phyloP scores from a whole-genome alignment of 805 yeast genomes.

The Lachancea meyersii region DNA sequence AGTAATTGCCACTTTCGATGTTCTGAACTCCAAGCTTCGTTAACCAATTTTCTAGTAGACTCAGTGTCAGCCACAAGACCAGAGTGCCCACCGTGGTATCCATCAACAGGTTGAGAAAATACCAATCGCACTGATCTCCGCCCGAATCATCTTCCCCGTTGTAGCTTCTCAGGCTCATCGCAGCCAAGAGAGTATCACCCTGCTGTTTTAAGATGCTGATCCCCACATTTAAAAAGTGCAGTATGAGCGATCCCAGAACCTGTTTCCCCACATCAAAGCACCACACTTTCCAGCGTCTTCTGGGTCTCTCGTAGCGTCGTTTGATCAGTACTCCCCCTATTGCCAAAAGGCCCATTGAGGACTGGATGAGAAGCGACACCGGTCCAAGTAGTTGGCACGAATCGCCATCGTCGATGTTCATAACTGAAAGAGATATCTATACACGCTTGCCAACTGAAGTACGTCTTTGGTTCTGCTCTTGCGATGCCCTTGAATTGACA shows the following conservation, averaged over 20 bases:
- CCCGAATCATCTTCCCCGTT: slow-evolving; percentile 8
- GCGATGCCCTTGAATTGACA: not conserved
- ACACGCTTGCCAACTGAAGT: too few species aligned
- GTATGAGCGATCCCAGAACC: slow-evolving; percentile 75
- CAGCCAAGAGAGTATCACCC: slow-evolving; percentile 12
- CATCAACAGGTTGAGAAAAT: slow-evolving; percentile 77
- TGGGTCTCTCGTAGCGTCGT: slow-evolving; percentile 72
- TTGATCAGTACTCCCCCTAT: slow-evolving; percentile 67
- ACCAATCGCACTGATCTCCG: slow-evolving; percentile 81
- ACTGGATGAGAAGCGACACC: slow-evolving; percentile 74
- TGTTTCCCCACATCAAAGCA: slow-evolving; percentile 85
- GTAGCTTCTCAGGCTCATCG: slow-evolving; percentile 2
- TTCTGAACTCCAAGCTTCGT: slow-evolving; percentile 31
- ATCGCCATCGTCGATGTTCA: slow-evolving; percentile 9
- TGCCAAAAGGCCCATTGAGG: slow-evolving; percentile 68
- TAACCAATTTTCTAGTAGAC: slow-evolving; percentile 42
- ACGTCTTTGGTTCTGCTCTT: too few species aligned
- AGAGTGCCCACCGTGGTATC: slow-evolving; percentile 96
- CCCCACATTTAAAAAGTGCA: slow-evolving; percentile 71
- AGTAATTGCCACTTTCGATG: slow-evolving; percentile 43
- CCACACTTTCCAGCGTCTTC: slow-evolving; percentile 89
- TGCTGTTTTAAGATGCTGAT: slow-evolving; percentile 53
- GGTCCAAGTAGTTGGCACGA: slow-evolving; percentile 74
- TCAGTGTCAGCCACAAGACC: slow-evolving; percentile 55
- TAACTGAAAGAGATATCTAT: not conserved